Evolutionary conservation across 176 grass and related monocot genomes (phyloP).

Genomic region (Elaeis guineensis): DNA sequence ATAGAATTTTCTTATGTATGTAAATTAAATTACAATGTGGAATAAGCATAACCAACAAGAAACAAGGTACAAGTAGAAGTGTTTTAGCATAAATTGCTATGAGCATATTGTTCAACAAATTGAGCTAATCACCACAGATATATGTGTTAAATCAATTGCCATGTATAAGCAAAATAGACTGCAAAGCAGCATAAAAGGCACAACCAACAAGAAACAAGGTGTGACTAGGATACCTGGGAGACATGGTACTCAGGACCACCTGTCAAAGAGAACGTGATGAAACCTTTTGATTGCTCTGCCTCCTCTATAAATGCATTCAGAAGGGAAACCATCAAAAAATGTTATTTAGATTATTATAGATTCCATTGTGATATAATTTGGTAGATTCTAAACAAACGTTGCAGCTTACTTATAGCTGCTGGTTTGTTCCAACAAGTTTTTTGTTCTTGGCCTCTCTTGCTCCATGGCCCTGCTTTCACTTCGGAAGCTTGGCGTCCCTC

Average conservation of each 20-base stretch:
- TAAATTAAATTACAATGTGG: no score
- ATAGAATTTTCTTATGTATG: no score
- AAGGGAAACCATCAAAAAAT: background rate
- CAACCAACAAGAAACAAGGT: no score
- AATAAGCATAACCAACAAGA: no score
- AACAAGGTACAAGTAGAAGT: no score
- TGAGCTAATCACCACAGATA: no score
- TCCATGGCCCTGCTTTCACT: conserved; percentile 20
- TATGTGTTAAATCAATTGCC: no score
- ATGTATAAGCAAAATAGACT: no score
- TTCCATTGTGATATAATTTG: background rate
- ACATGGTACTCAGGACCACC: conserved; percentile 31
- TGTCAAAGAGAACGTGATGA: conserved; percentile 34
- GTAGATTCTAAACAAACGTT: background rate
- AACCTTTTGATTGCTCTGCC: conserved; percentile 21
- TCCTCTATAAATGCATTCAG: conserved; percentile 12
- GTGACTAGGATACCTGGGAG: conserved; percentile 24
- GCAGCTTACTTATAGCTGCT: conserved; percentile 47
- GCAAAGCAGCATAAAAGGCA: no score
- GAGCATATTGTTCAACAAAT: no score
- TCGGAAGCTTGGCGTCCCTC: conserved; percentile 10
- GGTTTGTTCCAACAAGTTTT: conserved; percentile 70
- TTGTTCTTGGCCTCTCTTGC: conserved; percentile 34
- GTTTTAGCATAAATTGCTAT: no score
- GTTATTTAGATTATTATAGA: background rate